A percentile compares a stretch with the other conserved stretches of the same genome.
Evolutionary conservation across 371 early-diverging fungal species (phyloP).

Genomic region (Massospora cicadina): DNA sequence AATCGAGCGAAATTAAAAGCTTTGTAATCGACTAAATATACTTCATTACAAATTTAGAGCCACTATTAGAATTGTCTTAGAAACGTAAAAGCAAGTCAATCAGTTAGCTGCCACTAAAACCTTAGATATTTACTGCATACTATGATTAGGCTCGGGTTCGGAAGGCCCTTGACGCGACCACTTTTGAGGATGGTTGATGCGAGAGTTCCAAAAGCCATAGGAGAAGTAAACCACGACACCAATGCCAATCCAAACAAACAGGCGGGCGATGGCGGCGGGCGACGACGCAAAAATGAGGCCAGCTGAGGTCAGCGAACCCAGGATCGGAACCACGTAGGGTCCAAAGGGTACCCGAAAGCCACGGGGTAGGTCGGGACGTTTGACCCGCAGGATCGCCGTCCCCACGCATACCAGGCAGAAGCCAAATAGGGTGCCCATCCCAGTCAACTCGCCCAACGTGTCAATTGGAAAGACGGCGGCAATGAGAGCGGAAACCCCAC

Average conservation of each 20-base stretch:
- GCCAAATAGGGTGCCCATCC: constrained; percentile 67
- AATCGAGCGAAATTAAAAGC: too few relatives aligned
- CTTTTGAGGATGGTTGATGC: constrained; percentile 11
- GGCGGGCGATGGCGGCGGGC: constrained; percentile 28
- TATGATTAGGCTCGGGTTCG: too few relatives aligned
- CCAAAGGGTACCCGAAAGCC: constrained; percentile 65
- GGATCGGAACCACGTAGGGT: constrained; percentile 33
- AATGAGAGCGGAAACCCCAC: constrained; percentile 42
- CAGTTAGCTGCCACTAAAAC: too few relatives aligned
- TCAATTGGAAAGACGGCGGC: constrained; percentile 66
- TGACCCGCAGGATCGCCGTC: constrained; percentile 53
- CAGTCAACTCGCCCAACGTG: constrained; percentile 65
- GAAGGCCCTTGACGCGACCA: too few relatives aligned
- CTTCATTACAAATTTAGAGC: too few relatives aligned
- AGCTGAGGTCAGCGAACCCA: constrained; percentile 36
- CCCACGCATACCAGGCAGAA: constrained; percentile 68
- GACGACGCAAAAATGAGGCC: constrained; percentile 42
- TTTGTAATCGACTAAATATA: too few relatives aligned
- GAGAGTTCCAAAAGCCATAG: constrained; percentile 23
- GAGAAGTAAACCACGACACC: constrained; percentile 47
- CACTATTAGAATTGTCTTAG: too few relatives aligned
- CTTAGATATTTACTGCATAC: too few relatives aligned
- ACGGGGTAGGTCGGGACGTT: constrained; percentile 51
- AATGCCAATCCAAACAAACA: constrained; percentile 36
- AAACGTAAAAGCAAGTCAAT: too few relatives aligned